phyloP scores from a whole-genome alignment of 441 rosid species.

The Capsella rubella region DNA sequence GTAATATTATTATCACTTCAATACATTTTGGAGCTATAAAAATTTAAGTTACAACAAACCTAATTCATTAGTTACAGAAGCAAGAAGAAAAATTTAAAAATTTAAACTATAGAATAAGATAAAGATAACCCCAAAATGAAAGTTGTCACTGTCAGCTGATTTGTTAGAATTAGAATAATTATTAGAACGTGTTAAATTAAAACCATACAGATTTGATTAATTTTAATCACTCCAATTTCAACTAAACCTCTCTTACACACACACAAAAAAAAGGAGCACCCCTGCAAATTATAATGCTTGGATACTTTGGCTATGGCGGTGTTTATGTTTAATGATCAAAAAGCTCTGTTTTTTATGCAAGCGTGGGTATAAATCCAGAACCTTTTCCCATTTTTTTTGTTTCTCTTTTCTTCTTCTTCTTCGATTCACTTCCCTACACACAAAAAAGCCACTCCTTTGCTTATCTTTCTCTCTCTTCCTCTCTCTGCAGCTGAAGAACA shows the following conservation, averaged over 20 bases:
- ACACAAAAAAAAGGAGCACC: neutral
- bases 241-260: neutral
- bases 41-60: neutral
- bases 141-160: conserved; percentile 91
- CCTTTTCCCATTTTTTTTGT: conserved; percentile 45
- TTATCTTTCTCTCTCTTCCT: conserved; percentile 37
- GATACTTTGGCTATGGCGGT: conserved; percentile 68
- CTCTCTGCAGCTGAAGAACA: conserved; percentile 43
- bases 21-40: neutral
- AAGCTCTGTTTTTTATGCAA: conserved; percentile 92
- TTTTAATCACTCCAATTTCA: neutral
- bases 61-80: conserved; percentile 17
- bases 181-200: conserved; percentile 21
- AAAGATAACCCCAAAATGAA: conserved; percentile 48
- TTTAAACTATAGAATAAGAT: neutral
- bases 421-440: conserved; percentile 22
- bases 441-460: conserved; percentile 44
- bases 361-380: conserved; percentile 94
- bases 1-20: neutral
- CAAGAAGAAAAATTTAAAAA: conserved; percentile 22
- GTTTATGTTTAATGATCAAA: conserved; percentile 80
- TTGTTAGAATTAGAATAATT: conserved; percentile 51
- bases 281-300: conserved; percentile 49
- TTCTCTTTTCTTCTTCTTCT: conserved; percentile 27
- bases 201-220: conserved; percentile 24